Conservation (phyloP, 2,329 filamentous ascomycete genomes). For the Westerdykella ornata region DNA sequence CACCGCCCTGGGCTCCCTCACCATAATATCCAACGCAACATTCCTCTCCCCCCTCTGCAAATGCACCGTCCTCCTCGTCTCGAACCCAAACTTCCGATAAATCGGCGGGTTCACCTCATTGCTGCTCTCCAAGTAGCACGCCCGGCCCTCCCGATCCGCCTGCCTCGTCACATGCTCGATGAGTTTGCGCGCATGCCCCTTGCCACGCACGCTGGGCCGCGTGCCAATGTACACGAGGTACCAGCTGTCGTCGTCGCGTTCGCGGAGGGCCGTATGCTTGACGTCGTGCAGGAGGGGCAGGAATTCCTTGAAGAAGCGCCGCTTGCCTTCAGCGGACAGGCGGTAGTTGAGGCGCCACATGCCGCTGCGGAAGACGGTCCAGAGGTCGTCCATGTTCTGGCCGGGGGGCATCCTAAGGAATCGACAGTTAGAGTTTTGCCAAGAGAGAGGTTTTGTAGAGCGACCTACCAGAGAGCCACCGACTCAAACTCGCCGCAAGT, state of each 20-base stretch:
- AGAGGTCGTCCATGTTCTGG: constrained; percentile 64
- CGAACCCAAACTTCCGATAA: constrained; percentile 71
- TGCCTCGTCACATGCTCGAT: constrained; percentile 59
- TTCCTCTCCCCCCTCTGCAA: constrained; percentile 53
- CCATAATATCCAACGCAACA: constrained; percentile 71
- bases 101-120: constrained; percentile 61
- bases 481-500: constrained; percentile 71
- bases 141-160: constrained; percentile 61
- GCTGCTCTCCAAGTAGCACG: constrained; percentile 75
- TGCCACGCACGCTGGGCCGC: constrained; percentile 60
- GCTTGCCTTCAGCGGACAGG: constrained; percentile 63
- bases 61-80: constrained; percentile 56
- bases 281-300: constrained; percentile 66
- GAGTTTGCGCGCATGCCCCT: constrained; percentile 65
- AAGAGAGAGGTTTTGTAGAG: neutral
- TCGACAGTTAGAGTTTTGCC: constrained; percentile 4
- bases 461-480: constrained; percentile 69
- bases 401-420: constrained; percentile 64
- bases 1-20: constrained; percentile 55
- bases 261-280: constrained; percentile 62
- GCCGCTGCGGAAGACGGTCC: constrained; percentile 65
- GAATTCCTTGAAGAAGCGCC: constrained; percentile 71
- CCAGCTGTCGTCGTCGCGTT: constrained; percentile 61
- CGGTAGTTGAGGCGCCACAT: constrained; percentile 72
- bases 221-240: constrained; percentile 82